Percentiles rank a stretch among this genome's conserved stretches.
These are phyloP conservation scores for Agrostemma githago DNA, from an alignment of 148 eudicot genomes.

Conservation along the genomic window DNA sequence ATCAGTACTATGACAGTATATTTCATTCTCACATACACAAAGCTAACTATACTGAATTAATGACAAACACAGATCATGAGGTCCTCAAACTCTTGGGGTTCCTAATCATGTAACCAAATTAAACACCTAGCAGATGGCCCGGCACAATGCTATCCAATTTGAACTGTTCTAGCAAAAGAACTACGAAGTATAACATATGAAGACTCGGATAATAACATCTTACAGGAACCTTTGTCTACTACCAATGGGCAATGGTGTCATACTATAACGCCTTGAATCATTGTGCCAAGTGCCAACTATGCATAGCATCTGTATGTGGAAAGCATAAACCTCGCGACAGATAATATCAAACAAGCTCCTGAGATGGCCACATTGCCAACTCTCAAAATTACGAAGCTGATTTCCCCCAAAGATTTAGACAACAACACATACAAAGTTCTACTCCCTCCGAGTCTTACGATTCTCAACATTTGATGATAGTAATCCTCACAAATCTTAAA, in stretches of 20 bases:
- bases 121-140: neutral
- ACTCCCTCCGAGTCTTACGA: no score
- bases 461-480: no score
- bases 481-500: no score
- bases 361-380: neutral
- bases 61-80: neutral
- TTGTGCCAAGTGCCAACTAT: neutral
- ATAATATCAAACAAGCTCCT: neutral
- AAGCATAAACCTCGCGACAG: neutral
- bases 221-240: neutral
- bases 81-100: neutral
- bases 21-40: neutral
- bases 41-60: no score
- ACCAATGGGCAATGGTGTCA: neutral
- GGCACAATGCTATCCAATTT: neutral
- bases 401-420: neutral
- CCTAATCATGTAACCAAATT: neutral
- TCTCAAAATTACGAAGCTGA: neutral
- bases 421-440: neutral
- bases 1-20: neutral
- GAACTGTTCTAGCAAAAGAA: neutral
- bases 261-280: neutral
- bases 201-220: neutral
- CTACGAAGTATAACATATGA: neutral
- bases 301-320: neutral